phyloP scores from a whole-genome alignment of 2,329 filamentous ascomycete species.

The Trichoderma koningii region DNA sequence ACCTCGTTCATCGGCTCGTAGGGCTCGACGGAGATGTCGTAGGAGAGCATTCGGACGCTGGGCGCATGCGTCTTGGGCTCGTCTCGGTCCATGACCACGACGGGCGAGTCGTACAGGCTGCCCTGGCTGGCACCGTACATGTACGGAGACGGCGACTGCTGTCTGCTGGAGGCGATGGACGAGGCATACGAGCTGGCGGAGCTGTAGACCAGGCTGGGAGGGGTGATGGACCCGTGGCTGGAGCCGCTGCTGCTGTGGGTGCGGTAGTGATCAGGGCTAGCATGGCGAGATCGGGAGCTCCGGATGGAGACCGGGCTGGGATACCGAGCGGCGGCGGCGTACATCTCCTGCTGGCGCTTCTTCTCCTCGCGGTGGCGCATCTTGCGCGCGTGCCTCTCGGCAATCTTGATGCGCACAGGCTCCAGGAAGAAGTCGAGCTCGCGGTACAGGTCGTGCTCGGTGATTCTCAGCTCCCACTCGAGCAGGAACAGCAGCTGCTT shows the following conservation, averaged over 20 bases:
- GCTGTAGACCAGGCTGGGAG: slow-evolving; percentile 53
- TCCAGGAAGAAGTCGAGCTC: slow-evolving; percentile 87
- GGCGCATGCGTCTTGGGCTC: slow-evolving; percentile 42
- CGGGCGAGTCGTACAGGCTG: slow-evolving; percentile 54
- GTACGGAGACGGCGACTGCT: slow-evolving; percentile 50
- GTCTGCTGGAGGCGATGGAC: slow-evolving; percentile 51
- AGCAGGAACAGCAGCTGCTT: slow-evolving; percentile 94
- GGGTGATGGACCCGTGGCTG: slow-evolving; percentile 42
- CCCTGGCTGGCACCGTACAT: slow-evolving; percentile 42
- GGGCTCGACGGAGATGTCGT: slow-evolving; percentile 58
- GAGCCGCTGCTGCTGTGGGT: slow-evolving; percentile 35
- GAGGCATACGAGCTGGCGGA: slow-evolving; percentile 54
- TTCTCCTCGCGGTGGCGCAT: slow-evolving; percentile 53
- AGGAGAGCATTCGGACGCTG: slow-evolving; percentile 49
- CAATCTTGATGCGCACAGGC: slow-evolving; percentile 70
- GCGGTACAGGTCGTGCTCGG: slow-evolving; percentile 78
- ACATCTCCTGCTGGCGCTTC: slow-evolving; percentile 43
- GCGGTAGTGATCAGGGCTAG: slow-evolving; percentile 46
- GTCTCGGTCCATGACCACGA: slow-evolving; percentile 47
- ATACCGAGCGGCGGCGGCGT: slow-evolving; percentile 44
- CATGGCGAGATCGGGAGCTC: slow-evolving; percentile 46
- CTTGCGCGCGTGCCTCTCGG: slow-evolving; percentile 53
- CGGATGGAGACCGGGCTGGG: slow-evolving; percentile 51
- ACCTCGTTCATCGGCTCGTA: slow-evolving; percentile 53
- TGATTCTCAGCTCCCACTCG: slow-evolving; percentile 90